These are phyloP conservation scores for Madurella fahalii DNA, from an alignment of 2,329 filamentous ascomycete genomes.

Conservation along the genomic window DNA sequence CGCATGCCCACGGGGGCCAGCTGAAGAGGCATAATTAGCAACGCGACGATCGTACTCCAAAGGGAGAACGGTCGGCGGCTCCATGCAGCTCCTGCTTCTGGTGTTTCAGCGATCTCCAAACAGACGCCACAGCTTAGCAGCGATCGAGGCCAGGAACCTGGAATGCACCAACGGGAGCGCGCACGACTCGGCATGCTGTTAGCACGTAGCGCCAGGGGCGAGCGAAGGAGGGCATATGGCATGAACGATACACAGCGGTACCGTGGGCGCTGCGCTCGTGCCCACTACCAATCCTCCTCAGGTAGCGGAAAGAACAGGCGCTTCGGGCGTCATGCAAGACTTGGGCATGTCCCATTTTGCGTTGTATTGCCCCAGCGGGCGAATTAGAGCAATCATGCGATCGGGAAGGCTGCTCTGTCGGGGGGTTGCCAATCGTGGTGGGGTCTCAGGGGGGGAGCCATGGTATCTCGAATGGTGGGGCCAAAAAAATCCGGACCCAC, in stretches of 20 bases:
- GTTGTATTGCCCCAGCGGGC: not conserved
- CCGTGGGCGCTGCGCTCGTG: not conserved
- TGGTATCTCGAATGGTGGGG: conserved; percentile 1
- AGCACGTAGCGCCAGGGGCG: conserved; percentile 15
- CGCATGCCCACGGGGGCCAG: too few relatives aligned
- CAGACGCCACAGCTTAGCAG: conserved; percentile 10
- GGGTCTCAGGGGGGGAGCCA: conserved; percentile 11
- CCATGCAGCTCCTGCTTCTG: conserved; percentile 2
- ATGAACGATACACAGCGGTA: conserved; percentile 18
- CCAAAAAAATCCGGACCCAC: conserved; percentile 17
- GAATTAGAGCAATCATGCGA: not conserved
- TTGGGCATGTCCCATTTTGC: not conserved
- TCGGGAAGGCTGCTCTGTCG: not conserved
- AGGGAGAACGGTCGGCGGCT: conserved; percentile 6
- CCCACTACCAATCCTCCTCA: not conserved
- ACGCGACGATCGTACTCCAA: not conserved
- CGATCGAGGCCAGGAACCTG: not conserved
- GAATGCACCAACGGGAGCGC: conserved; percentile 4
- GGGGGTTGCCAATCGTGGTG: not conserved
- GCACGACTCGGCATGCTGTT: not conserved
- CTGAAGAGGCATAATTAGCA: not conserved
- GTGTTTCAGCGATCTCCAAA: conserved; percentile 14
- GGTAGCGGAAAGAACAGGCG: conserved; percentile 11
- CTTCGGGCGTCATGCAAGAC: conserved; percentile 24
- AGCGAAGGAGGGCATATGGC: conserved; percentile 20